A percentile compares a stretch with the other conserved stretches of the same genome.
Conservation (phyloP, 805 yeast genomes). For the Komagataella phaffii region DNA sequence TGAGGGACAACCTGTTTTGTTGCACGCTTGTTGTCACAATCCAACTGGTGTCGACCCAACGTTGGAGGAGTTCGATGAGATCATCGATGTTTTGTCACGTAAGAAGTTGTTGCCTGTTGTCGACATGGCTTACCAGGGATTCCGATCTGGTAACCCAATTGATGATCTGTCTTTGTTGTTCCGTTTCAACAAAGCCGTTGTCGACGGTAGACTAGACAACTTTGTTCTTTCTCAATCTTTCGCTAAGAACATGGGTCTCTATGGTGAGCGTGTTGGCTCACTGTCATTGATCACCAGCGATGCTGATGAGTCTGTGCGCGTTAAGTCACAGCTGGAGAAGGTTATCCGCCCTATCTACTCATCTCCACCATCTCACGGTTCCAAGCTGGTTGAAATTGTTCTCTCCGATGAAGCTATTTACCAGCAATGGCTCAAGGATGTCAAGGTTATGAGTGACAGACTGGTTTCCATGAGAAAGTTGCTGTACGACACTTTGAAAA, state of each 20-base stretch:
- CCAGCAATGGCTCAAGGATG: slow-evolving; percentile 71
- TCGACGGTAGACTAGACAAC: slow-evolving; percentile 34
- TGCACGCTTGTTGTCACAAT: slow-evolving; percentile 95
- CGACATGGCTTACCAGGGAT: slow-evolving; percentile 94
- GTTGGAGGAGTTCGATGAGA: slow-evolving; percentile 64
- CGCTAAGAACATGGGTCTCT: slow-evolving; percentile 90
- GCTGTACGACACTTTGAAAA: slow-evolving; percentile 42
- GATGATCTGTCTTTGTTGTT: slow-evolving; percentile 45
- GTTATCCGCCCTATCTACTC: slow-evolving; percentile 81
- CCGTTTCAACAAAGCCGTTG: slow-evolving; percentile 26
- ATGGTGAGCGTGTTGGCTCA: slow-evolving; percentile 92
- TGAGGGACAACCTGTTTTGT: slow-evolving; percentile 50
- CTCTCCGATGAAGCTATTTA: slow-evolving; percentile 47
- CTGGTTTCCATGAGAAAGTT: slow-evolving; percentile 57
- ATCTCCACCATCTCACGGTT: slow-evolving; percentile 92
- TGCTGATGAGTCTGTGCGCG: slow-evolving; percentile 32
- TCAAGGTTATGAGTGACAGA: slow-evolving; percentile 66
- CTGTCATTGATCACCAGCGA: slow-evolving; percentile 49
- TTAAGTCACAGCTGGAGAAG: slow-evolving; percentile 59
- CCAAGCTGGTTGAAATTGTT: slow-evolving; percentile 73
- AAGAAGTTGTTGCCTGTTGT: slow-evolving; percentile 65
- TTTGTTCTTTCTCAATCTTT: slow-evolving; percentile 75
- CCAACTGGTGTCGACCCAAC: slow-evolving; percentile 95
- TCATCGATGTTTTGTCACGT: slow-evolving; percentile 46
- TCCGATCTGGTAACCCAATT: slow-evolving; percentile 73